Evolutionary conservation across 345 rosid species (phyloP), one percentile per base, ranked within the genome.

Genomic region (Arabidopsis arenosa): DNA sequence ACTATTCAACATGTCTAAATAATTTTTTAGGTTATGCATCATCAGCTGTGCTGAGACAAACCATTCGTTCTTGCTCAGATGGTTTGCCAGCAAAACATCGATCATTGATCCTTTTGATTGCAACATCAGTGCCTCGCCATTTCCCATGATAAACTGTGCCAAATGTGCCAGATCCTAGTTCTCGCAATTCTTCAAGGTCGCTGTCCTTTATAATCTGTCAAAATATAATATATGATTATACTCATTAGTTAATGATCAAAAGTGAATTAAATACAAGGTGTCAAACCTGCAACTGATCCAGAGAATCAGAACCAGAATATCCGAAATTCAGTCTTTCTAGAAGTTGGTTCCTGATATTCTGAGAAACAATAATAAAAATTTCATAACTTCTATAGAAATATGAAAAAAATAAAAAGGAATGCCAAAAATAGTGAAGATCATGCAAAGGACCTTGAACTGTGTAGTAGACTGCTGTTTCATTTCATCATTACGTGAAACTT

Each of bases 71-170:
- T 57, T 57, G 62, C 23, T 57, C 62, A 5, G 62, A 56, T 0
- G 61, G 61, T 56, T 56, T 56, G 21, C 61, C 61, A 56, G 21
- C 21, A 56, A 56, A 56, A 14, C 61, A 56, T 57, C 62, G 62
- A 57, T 57, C 62, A 57, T 57, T 57, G 6, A 57, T 57, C 23
- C 62, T 21, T 57, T 57, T 57, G 18, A 57, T 57, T 57, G 62
- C 62, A 33, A 57, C 62, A 57, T 57, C 62, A 57, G 40, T 57
- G 41, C 62, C 62, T 57, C 62, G 41, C 62, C 62, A 57, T 57
- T 33, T 57, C 40, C 62, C 62, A 33, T 57, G 40, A 57, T 57
- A 57, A 57, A 57, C 62, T 57, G 41, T 57, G 12, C 62, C 41
- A 57, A 57, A 57, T 57, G 62, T 57, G 23, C 62, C 62, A 14